Conservation (phyloP, 768 basidiomycete species). For the Hericium rajendrae region DNA sequence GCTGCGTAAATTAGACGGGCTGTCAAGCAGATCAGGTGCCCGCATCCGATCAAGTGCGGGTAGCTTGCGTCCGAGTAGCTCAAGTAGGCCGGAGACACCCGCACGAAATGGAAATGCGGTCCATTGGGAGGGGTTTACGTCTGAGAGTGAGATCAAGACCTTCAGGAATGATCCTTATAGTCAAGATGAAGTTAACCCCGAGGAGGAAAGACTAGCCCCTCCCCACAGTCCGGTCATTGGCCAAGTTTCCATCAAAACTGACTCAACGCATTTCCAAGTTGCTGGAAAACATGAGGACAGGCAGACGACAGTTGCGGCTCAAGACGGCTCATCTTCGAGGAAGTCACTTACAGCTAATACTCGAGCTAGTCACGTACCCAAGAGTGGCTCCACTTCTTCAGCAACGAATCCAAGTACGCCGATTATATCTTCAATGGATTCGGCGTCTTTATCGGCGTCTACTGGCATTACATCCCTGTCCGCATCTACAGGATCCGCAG, state of each 20-base stretch:
- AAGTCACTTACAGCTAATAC: conserved; percentile 46
- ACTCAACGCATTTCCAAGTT: too few species aligned
- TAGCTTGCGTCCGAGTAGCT: conserved; percentile 34
- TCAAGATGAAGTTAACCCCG: conserved; percentile 32
- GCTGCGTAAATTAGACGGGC: conserved; percentile 84
- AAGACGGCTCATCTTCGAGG: conserved; percentile 58
- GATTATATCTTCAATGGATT: conserved; percentile 74
- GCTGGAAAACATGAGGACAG: too few species aligned
- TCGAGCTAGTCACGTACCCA: conserved; percentile 71
- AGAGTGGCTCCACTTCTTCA: conserved; percentile 84
- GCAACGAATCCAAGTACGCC: conserved; percentile 77
- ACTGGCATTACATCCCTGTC: conserved; percentile 74
- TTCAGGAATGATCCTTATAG: conserved; percentile 27
- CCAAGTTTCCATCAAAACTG: conserved; percentile 18
- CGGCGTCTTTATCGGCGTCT: conserved; percentile 68
- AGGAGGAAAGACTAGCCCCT: conserved; percentile 35
- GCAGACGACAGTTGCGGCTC: conserved; percentile 19
- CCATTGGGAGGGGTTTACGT: conserved; percentile 54
- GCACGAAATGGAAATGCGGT: conserved; percentile 48
- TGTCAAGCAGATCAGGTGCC: conserved; percentile 59
- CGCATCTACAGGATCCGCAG: conserved; percentile 19
- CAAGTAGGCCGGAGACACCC: conserved; percentile 65
- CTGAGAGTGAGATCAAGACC: conserved; percentile 25
- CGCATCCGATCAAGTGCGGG: conserved; percentile 69
- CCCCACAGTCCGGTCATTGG: conserved; percentile 20